phyloP scores from a whole-genome alignment of 805 yeast genomes.

The Ogataea sp. region DNA sequence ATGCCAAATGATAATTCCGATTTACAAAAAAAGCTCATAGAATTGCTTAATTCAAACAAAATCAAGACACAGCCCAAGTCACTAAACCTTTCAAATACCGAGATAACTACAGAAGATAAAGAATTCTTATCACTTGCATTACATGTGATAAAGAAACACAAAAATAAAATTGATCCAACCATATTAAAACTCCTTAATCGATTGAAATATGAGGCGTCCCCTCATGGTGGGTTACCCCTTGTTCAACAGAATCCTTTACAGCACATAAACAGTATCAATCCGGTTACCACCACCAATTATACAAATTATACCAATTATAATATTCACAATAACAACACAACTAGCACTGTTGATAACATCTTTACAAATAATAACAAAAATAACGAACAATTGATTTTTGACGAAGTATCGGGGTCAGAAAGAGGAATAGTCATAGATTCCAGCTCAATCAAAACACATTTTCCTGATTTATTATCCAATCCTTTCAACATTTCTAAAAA shows the following conservation, averaged over 20 bases:
- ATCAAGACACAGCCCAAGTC: background rate
- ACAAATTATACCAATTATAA: background rate
- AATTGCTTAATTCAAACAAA: background rate
- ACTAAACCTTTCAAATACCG: background rate
- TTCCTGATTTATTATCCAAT: background rate
- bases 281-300: too few relatives aligned
- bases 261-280: too few relatives aligned
- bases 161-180: slow-evolving; percentile 50
- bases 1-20: background rate
- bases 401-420: too few relatives aligned
- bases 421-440: background rate
- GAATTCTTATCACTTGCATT: slow-evolving; percentile 51
- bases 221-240: slow-evolving; percentile 45
- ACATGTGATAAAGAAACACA: slow-evolving; percentile 42
- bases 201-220: slow-evolving; percentile 49
- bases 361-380: too few relatives aligned
- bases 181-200: slow-evolving; percentile 50
- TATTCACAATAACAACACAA: background rate
- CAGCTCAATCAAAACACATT: background rate
- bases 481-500: background rate
- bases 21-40: background rate
- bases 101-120: slow-evolving; percentile 39
- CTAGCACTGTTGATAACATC: background rate
- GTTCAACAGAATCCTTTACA: too few relatives aligned
- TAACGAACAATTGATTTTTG: too few relatives aligned